These are phyloP conservation scores for Paxillus involutus DNA, from an alignment of 768 basidiomycete genomes.

Conservation along the genomic window DNA sequence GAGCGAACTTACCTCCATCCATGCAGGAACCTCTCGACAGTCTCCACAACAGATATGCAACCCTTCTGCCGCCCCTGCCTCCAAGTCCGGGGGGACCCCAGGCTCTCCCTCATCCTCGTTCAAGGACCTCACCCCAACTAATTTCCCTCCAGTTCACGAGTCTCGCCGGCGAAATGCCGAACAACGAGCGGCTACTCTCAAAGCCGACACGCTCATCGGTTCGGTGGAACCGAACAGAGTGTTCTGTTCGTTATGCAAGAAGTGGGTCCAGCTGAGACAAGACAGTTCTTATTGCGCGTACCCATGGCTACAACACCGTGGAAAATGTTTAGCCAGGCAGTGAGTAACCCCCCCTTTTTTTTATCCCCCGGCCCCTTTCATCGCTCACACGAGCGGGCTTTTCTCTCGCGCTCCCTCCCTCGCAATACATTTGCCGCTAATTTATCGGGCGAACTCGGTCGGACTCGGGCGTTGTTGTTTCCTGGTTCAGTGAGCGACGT, in stretches of 20 bases:
- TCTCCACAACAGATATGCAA: conserved; percentile 10
- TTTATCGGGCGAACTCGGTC: not conserved
- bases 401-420: conserved; percentile 1
- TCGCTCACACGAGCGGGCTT: conserved; percentile 12
- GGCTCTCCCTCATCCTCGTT: conserved; percentile 40
- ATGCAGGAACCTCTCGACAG: conserved; percentile 25
- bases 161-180: conserved; percentile 76
- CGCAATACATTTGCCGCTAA: conserved; percentile 2
- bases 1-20: conserved; percentile 10
- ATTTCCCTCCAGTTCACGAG: conserved; percentile 58
- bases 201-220: conserved; percentile 62
- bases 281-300: conserved; percentile 80
- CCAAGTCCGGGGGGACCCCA: conserved; percentile 20
- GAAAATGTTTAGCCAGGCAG: conserved; percentile 73
- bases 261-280: conserved; percentile 82
- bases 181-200: conserved; percentile 70
- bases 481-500: conserved; percentile 48
- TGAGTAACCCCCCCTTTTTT: conserved; percentile 36
- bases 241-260: conserved; percentile 72
- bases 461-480: not conserved
- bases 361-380: not conserved
- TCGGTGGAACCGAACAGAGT: conserved; percentile 75
- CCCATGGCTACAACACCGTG: conserved; percentile 78
- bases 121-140: conserved; percentile 58
- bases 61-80: not conserved